Base-by-base conservation (phyloP, 2,329 filamentous ascomycete genomes). In the Aspergillus floridensis region DNA sequence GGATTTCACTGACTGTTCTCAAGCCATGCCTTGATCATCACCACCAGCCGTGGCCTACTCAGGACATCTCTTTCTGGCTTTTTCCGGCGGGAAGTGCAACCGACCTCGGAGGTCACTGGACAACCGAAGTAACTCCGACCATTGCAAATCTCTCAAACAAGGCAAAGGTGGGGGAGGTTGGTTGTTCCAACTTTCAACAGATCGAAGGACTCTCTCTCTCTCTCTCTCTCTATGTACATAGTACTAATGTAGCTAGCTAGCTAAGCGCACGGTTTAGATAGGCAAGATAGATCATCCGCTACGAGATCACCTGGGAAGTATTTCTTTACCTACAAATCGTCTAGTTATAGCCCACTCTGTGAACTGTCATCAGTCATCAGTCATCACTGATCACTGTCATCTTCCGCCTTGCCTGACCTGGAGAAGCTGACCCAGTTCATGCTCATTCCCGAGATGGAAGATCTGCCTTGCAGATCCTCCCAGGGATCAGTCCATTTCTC, bases 401-500 rank as follows among this genome's bases (percentile, higher is more conserved):
- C 29, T 12, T 22, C 29, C 32, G 44, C 53, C 44, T 46, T 44
- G 41, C 47, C 26, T 47, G 53, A 46, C 41, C 53, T 55, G 31
- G 19, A 44, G 53, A 55, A 32, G 53, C n/a, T 41, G 24, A 10
- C 14, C 21, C 21, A 53, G 19, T 26, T 29, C 38, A 29, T 26
- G 44, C 46, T 54, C 38, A 21, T 48, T 48, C 26, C 38, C 24
- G 19, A 5, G 41, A 46, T 21, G 26, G 53, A 19, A 48, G 53
- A 55, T 44, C 53, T 31, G 53, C 53, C 29, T 47, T 55, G 53
- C 53, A 47, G 53, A 55, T 55, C 41, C 16, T 48, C 46, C 19
- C 53, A 47, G 38, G 52, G 52, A 47, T 46, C 41, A 46, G 31
- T 53, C 32, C 32, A 21, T 44, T 44, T 49, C 14, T 49, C n/a